Base-by-base conservation (phyloP, 306 rosid genomes). In the Elaeagnus macrophylla region DNA sequence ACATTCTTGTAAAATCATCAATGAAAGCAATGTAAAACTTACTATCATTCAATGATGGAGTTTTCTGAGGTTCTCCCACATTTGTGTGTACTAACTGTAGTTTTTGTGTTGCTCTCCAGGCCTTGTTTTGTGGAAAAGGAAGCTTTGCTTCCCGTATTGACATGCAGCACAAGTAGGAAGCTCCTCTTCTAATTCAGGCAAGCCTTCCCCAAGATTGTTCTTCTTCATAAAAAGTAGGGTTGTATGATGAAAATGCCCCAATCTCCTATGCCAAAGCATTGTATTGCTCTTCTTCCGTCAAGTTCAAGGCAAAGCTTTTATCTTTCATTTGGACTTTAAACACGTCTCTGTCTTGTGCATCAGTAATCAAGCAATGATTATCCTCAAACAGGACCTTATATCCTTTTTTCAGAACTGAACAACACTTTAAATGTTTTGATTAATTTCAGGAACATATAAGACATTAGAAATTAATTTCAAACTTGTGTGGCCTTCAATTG, bases 1-100 rank as follows among this genome's bases (percentile, higher is more conserved):
- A 62, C 9, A 51, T 12, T 62, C 59, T 17, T 12, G 59, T 32
- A 13, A 10, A 20, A n/a, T 51, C 67, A 50, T 62, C 67, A 62
- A 62, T 62, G 19, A 51, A 41, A 43, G 41, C 10, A 20, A 52
- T 32, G 16, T n/a, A 62, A 18, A 51, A 51, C 8, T 14, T 20
- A 51, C 59, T 62, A 10, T 51, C 51, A 38, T 20, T n/a, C 16
- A 59, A 14, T n/a, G 53, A 46, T 25, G 42, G n/a, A 6, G 52
- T 35, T 46, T 36, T 45, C 1, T 18, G 11, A 46, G 53, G 41
- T 13, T 54, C 52, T 1, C 11, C 8, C 3, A 43, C 63, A 58
- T 58, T 53, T 43, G 52, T 43, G 19, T 43, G 52, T n/a, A 59
- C 6, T 13, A 17, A 14, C 10, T 59, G 53, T 9, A 59, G 32